Evolutionary conservation across 768 basidiomycete species (phyloP), one percentile per base, ranked within the genome.

Genomic region (Lactarius hengduanensis): DNA sequence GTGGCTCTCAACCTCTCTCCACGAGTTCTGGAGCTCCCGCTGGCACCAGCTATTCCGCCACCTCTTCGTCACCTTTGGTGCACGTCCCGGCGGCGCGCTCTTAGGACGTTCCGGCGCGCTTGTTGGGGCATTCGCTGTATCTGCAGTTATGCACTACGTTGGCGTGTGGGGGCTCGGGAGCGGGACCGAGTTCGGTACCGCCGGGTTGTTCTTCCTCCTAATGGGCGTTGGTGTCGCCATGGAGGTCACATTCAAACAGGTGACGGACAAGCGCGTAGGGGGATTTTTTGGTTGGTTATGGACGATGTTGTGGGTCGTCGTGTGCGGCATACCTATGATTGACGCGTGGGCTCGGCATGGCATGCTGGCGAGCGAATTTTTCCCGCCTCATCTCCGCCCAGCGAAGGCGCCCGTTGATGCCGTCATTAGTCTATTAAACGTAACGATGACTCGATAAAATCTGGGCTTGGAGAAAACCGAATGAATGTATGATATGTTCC

Each of bases 151-250:
- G 4, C 90, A 91, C 65, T 80, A 84, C 67, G 55, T 82, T 20
- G 86, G 84, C 13, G 67, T 84, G 59, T 87, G 82, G 79, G 85
- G 84, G 5, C 82, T 89, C 83, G 83, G 80, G 2, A 77, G 77
- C 7, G 87, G 85, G 20, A 75, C 77, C 1, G 83, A 88, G 54
- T 79, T 83, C 0, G n/a, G 65, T 4, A 64, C 63, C 5, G 76
- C 86, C 11, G 73, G 76, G 2, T 82, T 81, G 4, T 88, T 84
- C 70, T 85, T 41, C 41, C 41, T 41, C 16, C 41, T 41, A 6
- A 41, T 41, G 41, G 41, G 41, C 6, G 2, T 41, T 0, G 86
- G 85, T 1, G 69, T 85, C 9, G 60, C 82, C 2, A 56, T 85
- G 38, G 88, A 90, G 73, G 70, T 74, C 28, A 59, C 72, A 10